These are phyloP conservation scores for Alternaria metachromatica DNA, from an alignment of 2,329 filamentous ascomycete genomes.

Conservation along the genomic window DNA sequence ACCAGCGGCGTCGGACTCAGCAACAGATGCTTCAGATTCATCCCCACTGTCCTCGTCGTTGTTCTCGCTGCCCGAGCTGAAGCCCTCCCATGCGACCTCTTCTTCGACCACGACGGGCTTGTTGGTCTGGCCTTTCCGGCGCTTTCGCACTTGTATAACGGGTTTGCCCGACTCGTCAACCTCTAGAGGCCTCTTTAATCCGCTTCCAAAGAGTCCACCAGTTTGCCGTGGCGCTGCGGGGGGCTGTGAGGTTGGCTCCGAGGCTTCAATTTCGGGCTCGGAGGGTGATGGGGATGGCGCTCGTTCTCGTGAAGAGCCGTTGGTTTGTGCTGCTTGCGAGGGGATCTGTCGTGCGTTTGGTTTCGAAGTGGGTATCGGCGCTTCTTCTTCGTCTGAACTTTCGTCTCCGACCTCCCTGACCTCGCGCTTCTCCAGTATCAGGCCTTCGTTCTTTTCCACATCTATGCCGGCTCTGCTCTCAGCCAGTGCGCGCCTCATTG, in stretches of 20 bases:
- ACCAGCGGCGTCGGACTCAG: slow-evolving; percentile 16
- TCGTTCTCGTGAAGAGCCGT: slow-evolving; percentile 16
- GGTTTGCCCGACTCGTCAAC: slow-evolving; percentile 80
- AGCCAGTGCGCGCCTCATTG: slow-evolving; percentile 66
- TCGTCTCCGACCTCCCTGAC: slow-evolving; percentile 32
- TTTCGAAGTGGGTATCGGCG: not conserved
- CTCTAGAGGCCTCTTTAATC: slow-evolving; percentile 86
- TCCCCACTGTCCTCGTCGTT: slow-evolving; percentile 35
- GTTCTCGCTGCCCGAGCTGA: slow-evolving; percentile 58
- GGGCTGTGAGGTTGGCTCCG: not conserved
- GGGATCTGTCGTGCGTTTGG: not conserved
- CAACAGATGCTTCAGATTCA: slow-evolving; percentile 6
- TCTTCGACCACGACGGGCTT: slow-evolving; percentile 46
- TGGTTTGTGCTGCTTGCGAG: slow-evolving; percentile 1
- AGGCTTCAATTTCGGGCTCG: slow-evolving; percentile 21
- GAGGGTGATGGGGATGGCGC: slow-evolving; percentile 23
- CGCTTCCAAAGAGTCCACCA: slow-evolving; percentile 66
- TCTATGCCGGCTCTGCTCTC: slow-evolving; percentile 71
- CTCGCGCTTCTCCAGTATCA: slow-evolving; percentile 59
- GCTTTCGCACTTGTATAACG: slow-evolving; percentile 82
- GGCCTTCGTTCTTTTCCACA: slow-evolving; percentile 58
- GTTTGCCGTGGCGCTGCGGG: slow-evolving; percentile 6
- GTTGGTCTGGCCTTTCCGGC: slow-evolving; percentile 59
- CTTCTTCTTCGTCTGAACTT: slow-evolving; percentile 25
- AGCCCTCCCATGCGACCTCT: slow-evolving; percentile 67